A percentile compares a stretch with the other conserved stretches of the same genome.
These are phyloP conservation scores for Cochlearia excelsa DNA, from an alignment of 345 rosid species.

Conservation along the genomic window DNA sequence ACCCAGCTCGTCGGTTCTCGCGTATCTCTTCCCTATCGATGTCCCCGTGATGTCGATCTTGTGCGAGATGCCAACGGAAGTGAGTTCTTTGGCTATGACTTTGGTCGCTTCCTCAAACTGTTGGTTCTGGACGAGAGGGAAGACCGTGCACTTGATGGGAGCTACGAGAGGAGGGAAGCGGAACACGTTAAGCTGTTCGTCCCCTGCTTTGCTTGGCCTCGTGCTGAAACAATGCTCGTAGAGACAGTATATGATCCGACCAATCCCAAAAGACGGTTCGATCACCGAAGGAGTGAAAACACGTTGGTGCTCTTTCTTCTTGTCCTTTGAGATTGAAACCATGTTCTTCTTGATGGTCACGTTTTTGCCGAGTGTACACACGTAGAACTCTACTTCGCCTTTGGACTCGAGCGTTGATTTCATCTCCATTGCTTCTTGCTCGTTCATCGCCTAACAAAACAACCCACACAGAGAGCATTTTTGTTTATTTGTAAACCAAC, in stretches of 20 bases:
- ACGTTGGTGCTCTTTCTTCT: conserved; percentile 81
- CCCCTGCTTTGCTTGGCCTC: conserved; percentile 87
- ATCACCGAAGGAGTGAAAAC: conserved; percentile 90
- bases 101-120: conserved; percentile 73
- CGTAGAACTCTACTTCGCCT: conserved; percentile 74
- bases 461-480: too few species aligned
- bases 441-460: conserved; percentile 66
- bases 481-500: neutral
- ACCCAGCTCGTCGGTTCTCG: conserved; percentile 91
- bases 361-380: conserved; percentile 66
- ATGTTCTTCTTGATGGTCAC: conserved; percentile 68
- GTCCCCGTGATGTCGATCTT: conserved; percentile 95
- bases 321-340: conserved; percentile 90
- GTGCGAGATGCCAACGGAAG: conserved; percentile 73
- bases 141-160: conserved; percentile 89
- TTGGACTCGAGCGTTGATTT: conserved; percentile 69
- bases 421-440: conserved; percentile 88
- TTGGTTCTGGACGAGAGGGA: conserved; percentile 86
- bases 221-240: conserved; percentile 85
- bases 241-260: conserved; percentile 88
- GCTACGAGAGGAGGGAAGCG: conserved; percentile 92
- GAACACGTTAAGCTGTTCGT: conserved; percentile 79
- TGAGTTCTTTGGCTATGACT: conserved; percentile 64
- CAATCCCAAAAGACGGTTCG: conserved; percentile 94
- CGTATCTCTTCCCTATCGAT: conserved; percentile 90